Evolutionary conservation across 208 protist genomes (phyloP).

Genomic region (Trypanosoma rangeli): DNA sequence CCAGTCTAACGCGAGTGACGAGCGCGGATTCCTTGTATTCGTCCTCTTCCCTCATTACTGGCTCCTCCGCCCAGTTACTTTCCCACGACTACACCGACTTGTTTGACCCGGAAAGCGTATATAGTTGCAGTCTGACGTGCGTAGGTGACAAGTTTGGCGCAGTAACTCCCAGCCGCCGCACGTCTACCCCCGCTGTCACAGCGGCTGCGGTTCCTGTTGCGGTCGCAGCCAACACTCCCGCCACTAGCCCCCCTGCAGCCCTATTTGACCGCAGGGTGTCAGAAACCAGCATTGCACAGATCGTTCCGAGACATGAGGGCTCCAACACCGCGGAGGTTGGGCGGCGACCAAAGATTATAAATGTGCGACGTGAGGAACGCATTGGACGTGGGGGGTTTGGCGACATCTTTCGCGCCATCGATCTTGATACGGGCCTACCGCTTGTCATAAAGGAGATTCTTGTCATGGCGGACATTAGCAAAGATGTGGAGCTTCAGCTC

Average conservation of each 20-base stretch:
- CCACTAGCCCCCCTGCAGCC: not conserved
- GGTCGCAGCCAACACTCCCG: not conserved
- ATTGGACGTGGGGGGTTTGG: conserved; percentile 85
- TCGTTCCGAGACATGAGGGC: conserved; percentile 39
- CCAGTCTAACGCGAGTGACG: not conserved
- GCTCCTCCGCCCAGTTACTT: conserved; percentile 38
- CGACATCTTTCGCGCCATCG: conserved; percentile 77
- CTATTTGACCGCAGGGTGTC: not conserved
- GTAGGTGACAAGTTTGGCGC: conserved; percentile 27
- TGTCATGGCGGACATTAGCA: conserved; percentile 77
- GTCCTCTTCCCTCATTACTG: not conserved
- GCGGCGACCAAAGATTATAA: conserved; percentile 16
- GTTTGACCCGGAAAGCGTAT: conserved; percentile 55
- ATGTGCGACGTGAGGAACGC: conserved; percentile 39
- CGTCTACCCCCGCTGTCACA: not conserved
- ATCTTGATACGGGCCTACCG: conserved; percentile 68
- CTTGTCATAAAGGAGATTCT: conserved; percentile 88
- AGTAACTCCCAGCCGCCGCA: conserved; percentile 13
- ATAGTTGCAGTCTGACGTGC: conserved; percentile 67
- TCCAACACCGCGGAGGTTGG: conserved; percentile 21
- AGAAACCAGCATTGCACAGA: conserved; percentile 4
- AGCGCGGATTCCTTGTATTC: conserved; percentile 8
- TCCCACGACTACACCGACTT: conserved; percentile 13
- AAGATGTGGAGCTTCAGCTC: conserved; percentile 81
- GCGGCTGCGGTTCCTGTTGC: not conserved